Evolutionary conservation across 306 rosid species (phyloP), one percentile per base, ranked within the genome.

Genomic region (Lathyrus sativus): DNA sequence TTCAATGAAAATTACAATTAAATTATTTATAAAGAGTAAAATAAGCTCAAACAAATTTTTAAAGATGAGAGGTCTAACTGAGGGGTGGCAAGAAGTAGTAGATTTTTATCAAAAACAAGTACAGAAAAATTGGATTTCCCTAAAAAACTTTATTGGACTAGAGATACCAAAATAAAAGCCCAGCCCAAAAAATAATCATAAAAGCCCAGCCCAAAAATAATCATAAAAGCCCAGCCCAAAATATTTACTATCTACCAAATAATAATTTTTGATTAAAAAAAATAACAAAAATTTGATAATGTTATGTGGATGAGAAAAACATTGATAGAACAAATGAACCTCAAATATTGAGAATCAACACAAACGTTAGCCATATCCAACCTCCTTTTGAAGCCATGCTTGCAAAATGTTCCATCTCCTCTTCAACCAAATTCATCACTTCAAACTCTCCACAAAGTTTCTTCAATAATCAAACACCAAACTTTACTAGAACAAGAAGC

Each of bases 311-410:
- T 22, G 35, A 42, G 35, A 62, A 62, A 45, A 65, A 11, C 57
- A 45, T 5, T 7, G 44, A 26, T 8, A 14, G 58, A 65, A 44
- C 15, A 65, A 46, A 4, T 31, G 28, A 46, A 14, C 43, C 14
- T 2, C 10, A 43, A 43, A 1, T 14, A n/a, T 14, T 41, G 14
- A 26, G 55, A n/a, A 15, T 51, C 59, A 9, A 55, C 48, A 74
- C 73, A 39, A 48, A 60, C 46, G 46, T 33, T 18, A 77, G 78
- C 86, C 89, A 79, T 13, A 77, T 71, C 87, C 89, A 82, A 76
- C 76, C 87, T 60, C 74, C 91, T 11, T 37, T 68, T 41, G 86
- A 87, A 67, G 84, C 86, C 55, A 48, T 83, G 44, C 82, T 88
- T 26, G 74, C 84, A 41, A 79, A 72, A 54, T 80, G 82, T 64